phyloP scores from a whole-genome alignment of 495 filamentous ascomycete species.

The Xylaria bambusicola region DNA sequence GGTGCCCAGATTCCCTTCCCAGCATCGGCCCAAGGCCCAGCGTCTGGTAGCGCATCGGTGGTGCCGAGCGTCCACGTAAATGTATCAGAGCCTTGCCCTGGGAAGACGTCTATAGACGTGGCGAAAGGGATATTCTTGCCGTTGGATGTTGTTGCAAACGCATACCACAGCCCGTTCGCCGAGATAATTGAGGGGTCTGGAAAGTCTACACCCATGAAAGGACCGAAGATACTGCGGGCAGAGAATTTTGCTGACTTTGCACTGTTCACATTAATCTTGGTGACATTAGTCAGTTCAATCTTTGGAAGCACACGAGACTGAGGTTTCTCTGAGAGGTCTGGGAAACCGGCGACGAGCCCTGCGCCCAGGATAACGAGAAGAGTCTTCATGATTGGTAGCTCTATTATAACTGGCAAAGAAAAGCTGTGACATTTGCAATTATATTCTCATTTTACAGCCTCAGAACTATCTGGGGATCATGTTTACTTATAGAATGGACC shows the following conservation, averaged over 20 bases:
- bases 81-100: conserved; percentile 15
- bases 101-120: conserved; percentile 17
- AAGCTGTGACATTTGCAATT: too few species aligned
- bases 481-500: too few species aligned
- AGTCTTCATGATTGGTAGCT: conserved; percentile 22
- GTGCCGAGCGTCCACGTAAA: conserved; percentile 26
- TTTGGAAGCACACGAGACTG: conserved; percentile 14
- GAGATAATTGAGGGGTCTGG: conserved; percentile 33
- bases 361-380: conserved; percentile 23
- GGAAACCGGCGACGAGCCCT: conserved; percentile 24
- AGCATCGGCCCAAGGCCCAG: conserved; percentile 27
- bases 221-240: conserved; percentile 24
- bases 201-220: conserved; percentile 32
- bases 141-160: conserved; percentile 28
- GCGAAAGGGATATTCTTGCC: conserved; percentile 32
- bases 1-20: conserved; percentile 28
- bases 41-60: conserved; percentile 28
- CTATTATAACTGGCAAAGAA: neutral
- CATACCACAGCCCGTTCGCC: conserved; percentile 31
- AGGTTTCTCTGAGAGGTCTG: conserved; percentile 7
- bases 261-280: conserved; percentile 23
- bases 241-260: conserved; percentile 1
- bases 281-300: conserved; percentile 28
- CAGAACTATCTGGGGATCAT: too few species aligned
- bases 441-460: too few species aligned